Evolutionary conservation across 176 grass and related monocot species (phyloP).

Genomic region (Musa troglodytarum): DNA sequence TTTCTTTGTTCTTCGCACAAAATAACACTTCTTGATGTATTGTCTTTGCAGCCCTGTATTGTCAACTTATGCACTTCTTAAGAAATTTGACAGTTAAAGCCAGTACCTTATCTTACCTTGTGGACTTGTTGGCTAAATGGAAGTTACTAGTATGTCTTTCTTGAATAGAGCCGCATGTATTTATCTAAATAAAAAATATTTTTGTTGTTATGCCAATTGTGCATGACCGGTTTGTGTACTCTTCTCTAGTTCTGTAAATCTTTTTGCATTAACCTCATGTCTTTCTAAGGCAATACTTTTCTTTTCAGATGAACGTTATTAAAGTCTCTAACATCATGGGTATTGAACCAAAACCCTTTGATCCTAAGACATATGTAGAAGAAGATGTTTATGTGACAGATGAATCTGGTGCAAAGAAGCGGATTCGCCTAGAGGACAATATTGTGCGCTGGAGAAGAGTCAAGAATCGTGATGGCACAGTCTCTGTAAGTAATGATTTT

Average conservation of each 20-base stretch:
- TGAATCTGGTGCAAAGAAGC: constrained; percentile 83
- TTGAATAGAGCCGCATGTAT: background rate
- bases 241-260: background rate
- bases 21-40: background rate
- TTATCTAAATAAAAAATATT: background rate
- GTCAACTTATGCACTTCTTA: background rate
- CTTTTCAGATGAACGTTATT: constrained; percentile 82
- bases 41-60: background rate
- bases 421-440: constrained; percentile 83
- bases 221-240: background rate
- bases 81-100: background rate
- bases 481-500: constrained; percentile 54
- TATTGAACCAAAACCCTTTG: constrained; percentile 79
- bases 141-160: background rate
- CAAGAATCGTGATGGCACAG: constrained; percentile 62
- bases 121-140: background rate
- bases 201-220: background rate
- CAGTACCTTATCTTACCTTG: background rate
- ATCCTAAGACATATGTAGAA: constrained; percentile 88
- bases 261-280: background rate
- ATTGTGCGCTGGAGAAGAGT: constrained; percentile 87
- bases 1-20: background rate
- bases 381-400: constrained; percentile 82
- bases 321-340: constrained; percentile 99
- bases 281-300: background rate